These are phyloP conservation scores for Histomonas meleagridis DNA, from an alignment of 208 protist genomes.

Conservation along the genomic window DNA sequence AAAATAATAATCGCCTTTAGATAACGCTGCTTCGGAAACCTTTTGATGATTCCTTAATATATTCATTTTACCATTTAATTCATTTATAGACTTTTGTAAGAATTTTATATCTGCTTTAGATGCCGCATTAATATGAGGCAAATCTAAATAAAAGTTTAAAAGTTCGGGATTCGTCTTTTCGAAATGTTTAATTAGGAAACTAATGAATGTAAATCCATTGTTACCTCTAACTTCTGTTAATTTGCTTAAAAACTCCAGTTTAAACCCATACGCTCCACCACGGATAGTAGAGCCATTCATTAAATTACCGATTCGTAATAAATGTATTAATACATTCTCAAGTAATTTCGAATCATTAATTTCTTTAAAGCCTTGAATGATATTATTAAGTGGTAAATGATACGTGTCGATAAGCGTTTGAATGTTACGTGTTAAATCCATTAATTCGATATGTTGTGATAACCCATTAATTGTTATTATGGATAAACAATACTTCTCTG, in stretches of 20 bases:
- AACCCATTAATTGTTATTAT: not conserved
- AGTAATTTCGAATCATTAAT: not conserved
- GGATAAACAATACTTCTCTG: not conserved
- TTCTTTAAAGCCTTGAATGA: not conserved
- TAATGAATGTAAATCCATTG: not conserved
- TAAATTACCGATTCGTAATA: not conserved
- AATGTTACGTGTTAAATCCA: not conserved
- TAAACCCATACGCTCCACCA: not conserved
- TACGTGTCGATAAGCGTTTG: not conserved
- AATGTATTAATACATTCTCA: not conserved
- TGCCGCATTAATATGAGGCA: not conserved
- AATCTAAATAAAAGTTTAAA: not conserved
- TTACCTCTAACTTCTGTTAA: not conserved
- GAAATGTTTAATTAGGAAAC: not conserved
- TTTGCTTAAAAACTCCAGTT: not conserved
- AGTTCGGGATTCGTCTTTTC: not conserved
- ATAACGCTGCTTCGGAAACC: not conserved
- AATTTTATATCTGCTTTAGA: not conserved
- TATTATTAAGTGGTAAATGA: not conserved
- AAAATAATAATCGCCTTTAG: not conserved
- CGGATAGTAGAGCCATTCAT: not conserved
- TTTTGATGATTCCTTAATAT: not conserved
- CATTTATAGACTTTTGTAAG: not conserved
- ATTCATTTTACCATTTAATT: not conserved
- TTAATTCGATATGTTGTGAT: not conserved